A percentile compares a stretch with the other conserved stretches of the same genome.
These are phyloP conservation scores for Gleditsia sinensis DNA, from an alignment of 306 rosid species.

Conservation along the genomic window DNA sequence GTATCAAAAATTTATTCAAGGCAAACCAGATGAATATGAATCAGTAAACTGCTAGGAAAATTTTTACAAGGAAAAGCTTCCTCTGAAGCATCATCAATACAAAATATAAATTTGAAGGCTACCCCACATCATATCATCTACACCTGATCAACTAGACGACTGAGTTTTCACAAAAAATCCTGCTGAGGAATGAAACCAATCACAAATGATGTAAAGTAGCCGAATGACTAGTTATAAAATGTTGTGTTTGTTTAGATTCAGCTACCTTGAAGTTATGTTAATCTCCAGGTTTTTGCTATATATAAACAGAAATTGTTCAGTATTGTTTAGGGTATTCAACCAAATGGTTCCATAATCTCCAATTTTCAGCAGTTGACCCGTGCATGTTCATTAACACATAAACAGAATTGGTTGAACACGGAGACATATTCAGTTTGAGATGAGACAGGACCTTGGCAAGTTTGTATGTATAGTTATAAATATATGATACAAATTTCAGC, in stretches of 20 bases:
- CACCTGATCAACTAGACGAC: neutral
- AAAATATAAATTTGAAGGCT: neutral
- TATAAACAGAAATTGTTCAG: neutral
- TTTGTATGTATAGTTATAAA: neutral
- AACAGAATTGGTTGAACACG: neutral
- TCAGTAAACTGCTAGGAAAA: neutral
- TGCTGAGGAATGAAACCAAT: neutral
- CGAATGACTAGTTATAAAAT: neutral
- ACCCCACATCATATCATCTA: neutral
- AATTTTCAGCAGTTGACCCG: neutral
- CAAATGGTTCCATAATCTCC: neutral
- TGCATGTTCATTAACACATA: neutral
- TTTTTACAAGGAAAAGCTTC: neutral
- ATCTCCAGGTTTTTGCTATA: neutral
- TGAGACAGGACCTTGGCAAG: neutral
- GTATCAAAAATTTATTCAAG: neutral
- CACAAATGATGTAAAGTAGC: neutral
- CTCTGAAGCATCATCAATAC: neutral
- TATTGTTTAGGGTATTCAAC: neutral
- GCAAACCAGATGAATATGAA: neutral
- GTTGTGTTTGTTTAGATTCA: neutral
- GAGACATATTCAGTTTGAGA: neutral
- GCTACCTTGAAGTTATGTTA: neutral
- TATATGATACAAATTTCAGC: neutral
- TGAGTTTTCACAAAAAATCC: neutral